Conservation (phyloP, 1,284 basidiomycete genomes). For the Cryptococcus sp. region DNA sequence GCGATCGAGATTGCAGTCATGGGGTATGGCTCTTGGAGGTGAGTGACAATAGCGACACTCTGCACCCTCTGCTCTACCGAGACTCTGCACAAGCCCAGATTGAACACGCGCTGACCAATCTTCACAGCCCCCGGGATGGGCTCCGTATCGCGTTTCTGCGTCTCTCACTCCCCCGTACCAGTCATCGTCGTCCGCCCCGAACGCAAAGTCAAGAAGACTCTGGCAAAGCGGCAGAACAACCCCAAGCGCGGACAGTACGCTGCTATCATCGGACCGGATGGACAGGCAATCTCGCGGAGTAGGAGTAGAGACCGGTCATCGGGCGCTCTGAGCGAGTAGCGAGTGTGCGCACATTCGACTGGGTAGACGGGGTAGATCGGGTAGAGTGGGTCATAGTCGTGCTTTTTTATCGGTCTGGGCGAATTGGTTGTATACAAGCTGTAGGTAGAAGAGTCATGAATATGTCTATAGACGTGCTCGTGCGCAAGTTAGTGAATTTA, state of each 20-base stretch:
- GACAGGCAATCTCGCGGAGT: slow-evolving; percentile 39
- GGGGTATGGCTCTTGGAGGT: slow-evolving; percentile 62
- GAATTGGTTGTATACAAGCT: too few species aligned
- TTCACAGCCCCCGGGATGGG: slow-evolving; percentile 58
- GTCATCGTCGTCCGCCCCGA: slow-evolving; percentile 90
- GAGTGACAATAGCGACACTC: too few species aligned
- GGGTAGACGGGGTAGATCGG: too few species aligned
- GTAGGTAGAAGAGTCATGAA: too few species aligned
- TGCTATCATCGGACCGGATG: slow-evolving; percentile 47
- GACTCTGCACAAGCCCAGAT: neutral
- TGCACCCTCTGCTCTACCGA: too few species aligned
- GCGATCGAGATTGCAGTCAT: slow-evolving; percentile 62
- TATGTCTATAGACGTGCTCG: too few species aligned
- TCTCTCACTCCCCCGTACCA: slow-evolving; percentile 86
- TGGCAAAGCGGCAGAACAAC: slow-evolving; percentile 77
- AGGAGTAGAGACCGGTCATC: slow-evolving; percentile 40
- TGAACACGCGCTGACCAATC: too few species aligned
- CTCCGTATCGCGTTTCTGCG: slow-evolving; percentile 65
- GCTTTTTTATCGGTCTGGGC: too few species aligned
- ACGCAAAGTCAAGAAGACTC: slow-evolving; percentile 77
- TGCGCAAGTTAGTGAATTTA: too few species aligned
- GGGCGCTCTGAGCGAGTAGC: slow-evolving; percentile 21
- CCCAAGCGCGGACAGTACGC: slow-evolving; percentile 77
- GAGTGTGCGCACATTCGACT: neutral
- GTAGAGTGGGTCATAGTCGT: too few species aligned